Evolutionary conservation across 805 yeast genomes (phyloP).

Genomic region (Saccharomycopsis sp.): DNA sequence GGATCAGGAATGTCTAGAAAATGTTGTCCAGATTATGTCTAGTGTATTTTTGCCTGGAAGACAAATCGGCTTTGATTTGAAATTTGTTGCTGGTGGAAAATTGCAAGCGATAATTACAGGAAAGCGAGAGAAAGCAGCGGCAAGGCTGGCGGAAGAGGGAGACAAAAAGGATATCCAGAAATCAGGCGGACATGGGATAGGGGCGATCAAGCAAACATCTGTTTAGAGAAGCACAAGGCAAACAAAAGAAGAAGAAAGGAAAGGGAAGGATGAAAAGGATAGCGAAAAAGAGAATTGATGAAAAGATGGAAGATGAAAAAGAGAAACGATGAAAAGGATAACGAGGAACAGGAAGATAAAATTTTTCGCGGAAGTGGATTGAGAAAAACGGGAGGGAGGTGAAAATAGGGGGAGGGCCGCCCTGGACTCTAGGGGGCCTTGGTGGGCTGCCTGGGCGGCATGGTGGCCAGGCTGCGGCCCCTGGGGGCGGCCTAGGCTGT

Average conservation of each 20-base stretch:
- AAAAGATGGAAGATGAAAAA: background rate
- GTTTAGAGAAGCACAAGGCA: background rate
- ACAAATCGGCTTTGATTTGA: too few relatives aligned
- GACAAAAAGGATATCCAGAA: too few relatives aligned
- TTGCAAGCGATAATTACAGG: too few relatives aligned
- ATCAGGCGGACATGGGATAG: too few relatives aligned
- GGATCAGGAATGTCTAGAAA: too few relatives aligned
- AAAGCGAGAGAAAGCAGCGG: background rate
- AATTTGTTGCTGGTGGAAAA: too few relatives aligned
- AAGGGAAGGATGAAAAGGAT: background rate
- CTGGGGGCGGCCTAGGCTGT: too few relatives aligned
- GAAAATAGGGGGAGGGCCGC: background rate
- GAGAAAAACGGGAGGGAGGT: background rate
- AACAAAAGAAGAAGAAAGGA: background rate
- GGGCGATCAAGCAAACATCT: background rate
- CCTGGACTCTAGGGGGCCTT: too few relatives aligned
- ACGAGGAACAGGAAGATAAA: background rate
- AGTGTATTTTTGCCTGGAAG: too few relatives aligned
- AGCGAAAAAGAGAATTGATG: background rate
- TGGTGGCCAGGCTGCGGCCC: too few relatives aligned
- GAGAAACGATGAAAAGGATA: background rate
- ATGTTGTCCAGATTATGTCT: too few relatives aligned
- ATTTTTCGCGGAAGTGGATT: background rate
- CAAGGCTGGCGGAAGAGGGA: conserved; percentile 2
- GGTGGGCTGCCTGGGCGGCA: too few relatives aligned